phyloP scores from a whole-genome alignment of 306 rosid genomes.

The Canavalia ensiformis region DNA sequence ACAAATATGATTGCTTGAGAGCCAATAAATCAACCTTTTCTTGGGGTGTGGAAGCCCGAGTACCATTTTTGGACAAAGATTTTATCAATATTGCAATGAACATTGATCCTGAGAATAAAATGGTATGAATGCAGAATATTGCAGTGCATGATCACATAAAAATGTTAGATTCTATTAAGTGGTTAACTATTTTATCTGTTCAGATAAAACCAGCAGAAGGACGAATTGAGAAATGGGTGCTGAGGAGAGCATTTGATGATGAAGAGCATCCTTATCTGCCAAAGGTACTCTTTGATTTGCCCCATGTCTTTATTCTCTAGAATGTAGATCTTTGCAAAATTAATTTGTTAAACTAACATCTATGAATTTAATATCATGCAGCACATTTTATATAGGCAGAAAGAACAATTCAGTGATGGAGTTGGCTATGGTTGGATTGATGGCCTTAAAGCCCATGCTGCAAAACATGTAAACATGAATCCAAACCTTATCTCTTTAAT shows the following conservation, averaged over 20 bases:
- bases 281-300: slow-evolving; percentile 59
- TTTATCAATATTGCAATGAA: slow-evolving; percentile 76
- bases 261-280: slow-evolving; percentile 84
- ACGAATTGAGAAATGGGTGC: slow-evolving; percentile 84
- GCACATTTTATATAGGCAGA: slow-evolving; percentile 87
- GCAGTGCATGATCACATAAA: not conserved
- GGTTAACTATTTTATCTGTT: slow-evolving; percentile 26
- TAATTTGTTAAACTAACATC: slow-evolving; percentile 34
- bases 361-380: slow-evolving; percentile 50
- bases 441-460: slow-evolving; percentile 85
- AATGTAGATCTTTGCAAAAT: too few relatives aligned
- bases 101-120: slow-evolving; percentile 78
- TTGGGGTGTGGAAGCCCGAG: slow-evolving; percentile 93
- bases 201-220: slow-evolving; percentile 75
- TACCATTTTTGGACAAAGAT: slow-evolving; percentile 85
- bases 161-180: slow-evolving; percentile 1
- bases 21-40: slow-evolving; percentile 87
- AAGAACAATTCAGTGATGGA: slow-evolving; percentile 93
- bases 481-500: not conserved
- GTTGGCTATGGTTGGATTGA: slow-evolving; percentile 96
- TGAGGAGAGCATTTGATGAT: slow-evolving; percentile 87
- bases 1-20: slow-evolving; percentile 83
- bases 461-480: slow-evolving; percentile 64
- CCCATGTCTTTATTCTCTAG: not conserved
- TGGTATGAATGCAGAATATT: slow-evolving; percentile 54